Percentiles rank a stretch among this genome's conserved stretches.
Evolutionary conservation across 805 yeast species (phyloP).

Genomic region (Candida coleopterorum): DNA sequence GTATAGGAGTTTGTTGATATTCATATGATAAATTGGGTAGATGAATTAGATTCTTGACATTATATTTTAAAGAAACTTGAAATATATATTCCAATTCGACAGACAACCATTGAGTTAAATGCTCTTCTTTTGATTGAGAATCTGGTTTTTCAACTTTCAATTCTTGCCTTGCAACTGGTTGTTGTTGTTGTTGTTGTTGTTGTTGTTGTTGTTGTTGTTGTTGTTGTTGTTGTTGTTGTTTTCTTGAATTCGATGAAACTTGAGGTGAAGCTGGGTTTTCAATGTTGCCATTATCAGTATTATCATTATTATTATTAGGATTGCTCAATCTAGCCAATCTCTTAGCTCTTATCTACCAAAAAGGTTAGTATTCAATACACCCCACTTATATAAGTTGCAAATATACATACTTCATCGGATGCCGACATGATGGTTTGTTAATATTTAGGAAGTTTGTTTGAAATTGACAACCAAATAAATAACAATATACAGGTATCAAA

Average conservation of each 20-base stretch:
- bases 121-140: conserved; percentile 11
- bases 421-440: conserved; percentile 7
- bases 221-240: neutral
- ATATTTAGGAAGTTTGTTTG: too few relatives aligned
- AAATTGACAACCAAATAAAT: too few relatives aligned
- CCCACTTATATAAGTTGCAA: too few relatives aligned
- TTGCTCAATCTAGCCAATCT: conserved; percentile 47
- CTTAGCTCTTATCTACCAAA: conserved; percentile 41
- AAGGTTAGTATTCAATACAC: too few relatives aligned
- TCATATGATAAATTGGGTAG: conserved; percentile 24
- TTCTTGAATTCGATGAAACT: neutral
- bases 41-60: conserved; percentile 12
- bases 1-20: conserved; percentile 11
- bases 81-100: conserved; percentile 33
- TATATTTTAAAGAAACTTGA: conserved; percentile 26
- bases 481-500: neutral
- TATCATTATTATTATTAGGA: neutral
- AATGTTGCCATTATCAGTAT: too few relatives aligned
- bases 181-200: neutral
- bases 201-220: neutral
- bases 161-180: neutral
- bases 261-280: neutral
- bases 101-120: conserved; percentile 38
- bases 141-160: neutral
- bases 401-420: conserved; percentile 16